Conservation (phyloP, 345 rosid species). For the Nephelium lappaceum region DNA sequence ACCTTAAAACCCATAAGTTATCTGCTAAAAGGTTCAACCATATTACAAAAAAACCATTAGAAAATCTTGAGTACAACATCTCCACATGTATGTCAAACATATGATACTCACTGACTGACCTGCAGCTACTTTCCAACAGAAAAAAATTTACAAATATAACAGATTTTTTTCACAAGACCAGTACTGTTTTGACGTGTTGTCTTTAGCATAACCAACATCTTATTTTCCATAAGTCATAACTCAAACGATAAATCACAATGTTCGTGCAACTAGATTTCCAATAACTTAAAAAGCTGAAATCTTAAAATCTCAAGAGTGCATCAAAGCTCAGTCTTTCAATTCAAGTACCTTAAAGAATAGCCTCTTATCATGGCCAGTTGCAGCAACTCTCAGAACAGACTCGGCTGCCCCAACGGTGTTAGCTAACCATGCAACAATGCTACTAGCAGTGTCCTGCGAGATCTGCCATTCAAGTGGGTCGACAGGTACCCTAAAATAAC, state of each 20-base stretch:
- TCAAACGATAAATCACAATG: background rate
- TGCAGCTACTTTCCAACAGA: background rate
- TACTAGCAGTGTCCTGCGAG: slow-evolving; percentile 73
- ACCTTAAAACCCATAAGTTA: background rate
- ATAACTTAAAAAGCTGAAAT: background rate
- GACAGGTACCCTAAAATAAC: slow-evolving; percentile 71
- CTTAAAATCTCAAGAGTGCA: slow-evolving; percentile 2
- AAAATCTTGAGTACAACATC: background rate
- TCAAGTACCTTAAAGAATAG: slow-evolving; percentile 70
- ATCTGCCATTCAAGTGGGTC: slow-evolving; percentile 99
- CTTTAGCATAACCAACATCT: background rate
- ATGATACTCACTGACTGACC: background rate
- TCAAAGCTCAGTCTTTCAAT: background rate
- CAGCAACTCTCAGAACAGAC: slow-evolving; percentile 95
- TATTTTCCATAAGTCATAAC: background rate
- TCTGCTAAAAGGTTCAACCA: background rate
- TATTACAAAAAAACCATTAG: too few relatives aligned
- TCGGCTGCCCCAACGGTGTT: slow-evolving; percentile 95
- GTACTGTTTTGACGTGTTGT: background rate
- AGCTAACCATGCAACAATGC: slow-evolving; percentile 76
- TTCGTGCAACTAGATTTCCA: background rate
- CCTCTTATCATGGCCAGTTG: slow-evolving; percentile 94
- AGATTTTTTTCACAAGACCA: too few relatives aligned
- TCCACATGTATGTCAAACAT: background rate
- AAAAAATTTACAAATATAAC: too few relatives aligned